A percentile compares a stretch with the other conserved stretches of the same genome.
Conservation (phyloP, 352 stramenopile genomes). For the Globisporangium radiosum region DNA sequence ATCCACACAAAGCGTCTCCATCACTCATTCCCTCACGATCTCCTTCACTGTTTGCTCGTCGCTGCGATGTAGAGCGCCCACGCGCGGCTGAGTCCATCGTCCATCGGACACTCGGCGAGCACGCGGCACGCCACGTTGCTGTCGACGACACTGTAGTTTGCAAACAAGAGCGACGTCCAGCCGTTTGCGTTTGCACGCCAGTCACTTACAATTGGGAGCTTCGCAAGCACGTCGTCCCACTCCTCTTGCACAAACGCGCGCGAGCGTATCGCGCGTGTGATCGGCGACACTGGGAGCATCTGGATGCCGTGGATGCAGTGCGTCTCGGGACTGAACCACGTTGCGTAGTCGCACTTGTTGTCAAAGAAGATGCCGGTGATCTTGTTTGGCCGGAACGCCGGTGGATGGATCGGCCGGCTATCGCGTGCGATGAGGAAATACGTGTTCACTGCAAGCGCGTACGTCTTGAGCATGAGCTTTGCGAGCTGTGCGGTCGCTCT, state of each 20-base stretch:
- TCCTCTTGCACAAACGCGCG: slow-evolving; percentile 45
- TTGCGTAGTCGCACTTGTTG: slow-evolving; percentile 72
- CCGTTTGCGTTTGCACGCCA: slow-evolving; percentile 36
- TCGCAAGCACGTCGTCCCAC: slow-evolving; percentile 52
- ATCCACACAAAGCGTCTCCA: too few relatives aligned
- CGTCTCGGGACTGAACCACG: slow-evolving; percentile 68
- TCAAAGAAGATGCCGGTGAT: slow-evolving; percentile 70
- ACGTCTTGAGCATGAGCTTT: slow-evolving; percentile 56
- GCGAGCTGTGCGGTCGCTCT: slow-evolving; percentile 23
- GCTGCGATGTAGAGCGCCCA: slow-evolving; percentile 58
- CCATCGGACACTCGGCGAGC: slow-evolving; percentile 43
- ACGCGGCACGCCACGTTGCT: slow-evolving; percentile 25
- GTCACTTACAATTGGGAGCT: slow-evolving; percentile 40
- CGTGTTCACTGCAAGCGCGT: slow-evolving; percentile 48
- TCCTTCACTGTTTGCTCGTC: slow-evolving; percentile 10
- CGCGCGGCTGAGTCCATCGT: slow-evolving; percentile 62
- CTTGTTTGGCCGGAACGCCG: slow-evolving; percentile 53
- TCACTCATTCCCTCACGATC: too few relatives aligned
- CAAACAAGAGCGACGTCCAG: slow-evolving; percentile 58
- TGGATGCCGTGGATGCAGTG: slow-evolving; percentile 76
- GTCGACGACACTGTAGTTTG: slow-evolving; percentile 51
- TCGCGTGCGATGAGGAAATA: slow-evolving; percentile 58
- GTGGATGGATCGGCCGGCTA: slow-evolving; percentile 35
- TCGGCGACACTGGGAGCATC: slow-evolving; percentile 61
- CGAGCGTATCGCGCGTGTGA: slow-evolving; percentile 34